Conservation (phyloP, 2,329 filamentous ascomycete genomes). For the Colletotrichum truncatum region DNA sequence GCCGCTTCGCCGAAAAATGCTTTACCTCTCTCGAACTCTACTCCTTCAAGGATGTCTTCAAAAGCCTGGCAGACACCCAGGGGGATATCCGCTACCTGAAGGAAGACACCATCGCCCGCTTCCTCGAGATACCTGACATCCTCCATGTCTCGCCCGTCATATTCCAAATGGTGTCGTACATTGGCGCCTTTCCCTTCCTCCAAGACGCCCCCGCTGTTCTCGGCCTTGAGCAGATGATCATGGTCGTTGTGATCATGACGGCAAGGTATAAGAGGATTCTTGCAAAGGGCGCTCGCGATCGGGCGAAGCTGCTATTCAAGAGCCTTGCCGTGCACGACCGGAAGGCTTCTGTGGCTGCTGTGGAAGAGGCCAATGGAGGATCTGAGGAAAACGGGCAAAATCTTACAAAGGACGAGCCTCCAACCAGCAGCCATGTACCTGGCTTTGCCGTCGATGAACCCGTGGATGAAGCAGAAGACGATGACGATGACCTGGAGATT, state of each 20-base stretch:
- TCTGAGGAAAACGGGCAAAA: background rate
- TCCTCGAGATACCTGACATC: constrained; percentile 78
- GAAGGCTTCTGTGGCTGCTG: constrained; percentile 49
- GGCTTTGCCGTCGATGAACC: constrained; percentile 59
- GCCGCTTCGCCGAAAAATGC: constrained; percentile 73
- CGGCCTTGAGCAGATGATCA: constrained; percentile 75
- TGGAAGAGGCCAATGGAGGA: constrained; percentile 8
- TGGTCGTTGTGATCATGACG: constrained; percentile 78
- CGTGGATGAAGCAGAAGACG: constrained; percentile 55
- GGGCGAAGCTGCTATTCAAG: constrained; percentile 73
- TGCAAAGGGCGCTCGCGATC: constrained; percentile 63
- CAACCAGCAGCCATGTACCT: constrained; percentile 31
- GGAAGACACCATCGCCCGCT: constrained; percentile 75
- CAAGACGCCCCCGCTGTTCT: constrained; percentile 75
- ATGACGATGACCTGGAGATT: constrained; percentile 71
- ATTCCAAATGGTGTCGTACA: constrained; percentile 76
- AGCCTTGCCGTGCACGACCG: constrained; percentile 78
- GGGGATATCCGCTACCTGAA: constrained; percentile 72
- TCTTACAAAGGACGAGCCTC: constrained; percentile 14
- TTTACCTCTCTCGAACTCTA: constrained; percentile 78
- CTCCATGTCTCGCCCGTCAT: constrained; percentile 73
- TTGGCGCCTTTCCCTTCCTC: constrained; percentile 79
- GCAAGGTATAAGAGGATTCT: constrained; percentile 74
- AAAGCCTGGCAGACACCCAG: constrained; percentile 72
- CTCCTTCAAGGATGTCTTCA: constrained; percentile 79